Percentiles rank a stretch among this genome's conserved stretches.
phyloP scores from a whole-genome alignment of 768 basidiomycete genomes.

The Wakefieldia striispora region DNA sequence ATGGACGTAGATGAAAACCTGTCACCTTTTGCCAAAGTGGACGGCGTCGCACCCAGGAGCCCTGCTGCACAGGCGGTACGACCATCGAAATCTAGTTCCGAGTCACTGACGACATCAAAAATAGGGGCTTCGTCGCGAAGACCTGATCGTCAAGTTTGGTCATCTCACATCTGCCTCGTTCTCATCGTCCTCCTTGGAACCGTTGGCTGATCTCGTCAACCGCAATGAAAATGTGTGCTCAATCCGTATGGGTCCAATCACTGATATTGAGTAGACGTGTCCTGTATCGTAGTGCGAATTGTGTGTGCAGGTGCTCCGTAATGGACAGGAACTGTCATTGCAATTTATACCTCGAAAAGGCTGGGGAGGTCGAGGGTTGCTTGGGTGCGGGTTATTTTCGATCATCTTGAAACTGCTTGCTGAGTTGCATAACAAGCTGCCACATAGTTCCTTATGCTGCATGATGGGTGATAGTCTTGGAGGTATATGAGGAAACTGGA shows the following conservation, averaged over 20 bases:
- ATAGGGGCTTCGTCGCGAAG: slow-evolving; percentile 67
- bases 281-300: slow-evolving; percentile 49
- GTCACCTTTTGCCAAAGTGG: slow-evolving; percentile 75
- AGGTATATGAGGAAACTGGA: not conserved
- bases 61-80: slow-evolving; percentile 82
- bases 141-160: slow-evolving; percentile 76
- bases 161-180: slow-evolving; percentile 54
- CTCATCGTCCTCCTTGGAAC: slow-evolving; percentile 54
- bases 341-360: slow-evolving; percentile 66
- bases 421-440: slow-evolving; percentile 39
- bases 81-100: slow-evolving; percentile 4
- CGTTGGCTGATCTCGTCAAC: slow-evolving; percentile 72
- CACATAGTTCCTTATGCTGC: slow-evolving; percentile 55
- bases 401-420: slow-evolving; percentile 1
- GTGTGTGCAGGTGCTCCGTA: slow-evolving; percentile 55
- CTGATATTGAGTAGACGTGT: not conserved
- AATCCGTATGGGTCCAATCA: not conserved
- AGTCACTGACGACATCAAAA: not conserved
- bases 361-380: slow-evolving; percentile 85
- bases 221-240: slow-evolving; percentile 71
- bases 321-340: slow-evolving; percentile 43
- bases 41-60: slow-evolving; percentile 75
- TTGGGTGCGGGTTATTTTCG: slow-evolving; percentile 57
- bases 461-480: not conserved
- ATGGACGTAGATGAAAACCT: slow-evolving; percentile 12